phyloP scores from a whole-genome alignment of 768 basidiomycete genomes.

The Chalciporus piperatus region DNA sequence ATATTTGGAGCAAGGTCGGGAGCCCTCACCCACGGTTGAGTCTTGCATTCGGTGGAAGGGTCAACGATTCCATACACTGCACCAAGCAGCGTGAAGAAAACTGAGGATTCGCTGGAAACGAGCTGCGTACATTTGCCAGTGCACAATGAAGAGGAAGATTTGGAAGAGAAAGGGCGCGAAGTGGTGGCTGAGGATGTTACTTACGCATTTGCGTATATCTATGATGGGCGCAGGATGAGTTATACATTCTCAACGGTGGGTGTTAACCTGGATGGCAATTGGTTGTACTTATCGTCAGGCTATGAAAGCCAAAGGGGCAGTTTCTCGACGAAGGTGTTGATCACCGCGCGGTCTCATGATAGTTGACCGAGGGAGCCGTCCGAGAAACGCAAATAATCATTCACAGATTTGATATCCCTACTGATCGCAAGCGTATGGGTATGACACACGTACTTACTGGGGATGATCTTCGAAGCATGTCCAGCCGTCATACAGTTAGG shows the following conservation, averaged over 20 bases:
- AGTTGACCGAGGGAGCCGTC: neutral
- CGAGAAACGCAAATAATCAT: too few relatives aligned
- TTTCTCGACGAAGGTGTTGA: neutral
- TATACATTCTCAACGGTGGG: too few relatives aligned
- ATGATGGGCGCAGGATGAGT: too few relatives aligned
- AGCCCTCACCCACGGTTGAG: conserved; percentile 18
- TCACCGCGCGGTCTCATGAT: neutral
- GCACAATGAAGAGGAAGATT: neutral
- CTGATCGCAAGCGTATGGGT: too few relatives aligned
- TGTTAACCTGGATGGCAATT: too few relatives aligned
- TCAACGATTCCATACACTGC: neutral
- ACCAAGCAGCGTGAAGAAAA: too few relatives aligned
- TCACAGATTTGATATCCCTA: too few relatives aligned
- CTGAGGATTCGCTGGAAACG: too few relatives aligned
- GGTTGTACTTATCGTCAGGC: too few relatives aligned
- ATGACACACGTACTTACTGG: too few relatives aligned
- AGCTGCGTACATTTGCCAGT: neutral
- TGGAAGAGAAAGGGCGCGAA: neutral
- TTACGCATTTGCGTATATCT: neutral
- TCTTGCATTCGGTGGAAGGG: neutral
- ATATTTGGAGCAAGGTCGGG: conserved; percentile 15
- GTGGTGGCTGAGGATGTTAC: neutral
- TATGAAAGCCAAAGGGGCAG: neutral
- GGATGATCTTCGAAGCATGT: too few relatives aligned
- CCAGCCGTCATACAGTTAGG: too few relatives aligned